Percentiles rank a stretch among this genome's conserved stretches.
These are phyloP conservation scores for Malania oleifera DNA, from an alignment of 164 flowering plant genomes.

Conservation along the genomic window DNA sequence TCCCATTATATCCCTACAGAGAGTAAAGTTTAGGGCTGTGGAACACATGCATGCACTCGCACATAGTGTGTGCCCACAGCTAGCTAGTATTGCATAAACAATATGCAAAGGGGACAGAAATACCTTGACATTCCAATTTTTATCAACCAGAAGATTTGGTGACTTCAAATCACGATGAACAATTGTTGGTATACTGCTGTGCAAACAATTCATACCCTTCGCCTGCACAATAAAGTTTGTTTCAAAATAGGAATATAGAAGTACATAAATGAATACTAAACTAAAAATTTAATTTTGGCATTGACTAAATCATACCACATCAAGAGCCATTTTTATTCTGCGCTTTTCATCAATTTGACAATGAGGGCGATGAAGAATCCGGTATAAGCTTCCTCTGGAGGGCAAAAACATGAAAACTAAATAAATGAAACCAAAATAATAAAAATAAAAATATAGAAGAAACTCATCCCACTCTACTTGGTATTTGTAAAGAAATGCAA, in stretches of 20 bases:
- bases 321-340: constrained; percentile 95
- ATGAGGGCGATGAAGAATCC: constrained; percentile 90
- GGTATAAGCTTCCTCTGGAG: constrained; percentile 89
- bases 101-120: not conserved
- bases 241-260: not conserved
- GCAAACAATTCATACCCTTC: constrained; percentile 97
- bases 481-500: too few relatives aligned
- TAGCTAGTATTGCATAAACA: not conserved
- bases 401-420: constrained; percentile 1
- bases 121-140: constrained; percentile 5
- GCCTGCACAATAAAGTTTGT: constrained; percentile 48
- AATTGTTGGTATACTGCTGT: constrained; percentile 85
- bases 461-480: not conserved
- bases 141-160: too few relatives aligned
- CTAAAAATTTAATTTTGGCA: not conserved
- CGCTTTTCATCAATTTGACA: constrained; percentile 90
- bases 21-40: too few relatives aligned
- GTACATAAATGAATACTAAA: not conserved
- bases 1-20: too few relatives aligned
- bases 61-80: too few relatives aligned
- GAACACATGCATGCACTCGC: too few relatives aligned
- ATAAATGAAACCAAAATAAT: too few relatives aligned
- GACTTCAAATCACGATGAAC: constrained; percentile 92
- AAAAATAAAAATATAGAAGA: not conserved
- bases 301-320: constrained; percentile 66